Percentiles rank a stretch among this genome's conserved stretches.
Evolutionary conservation across 768 basidiomycete species (phyloP).

Genomic region (Lactarius evosmus): DNA sequence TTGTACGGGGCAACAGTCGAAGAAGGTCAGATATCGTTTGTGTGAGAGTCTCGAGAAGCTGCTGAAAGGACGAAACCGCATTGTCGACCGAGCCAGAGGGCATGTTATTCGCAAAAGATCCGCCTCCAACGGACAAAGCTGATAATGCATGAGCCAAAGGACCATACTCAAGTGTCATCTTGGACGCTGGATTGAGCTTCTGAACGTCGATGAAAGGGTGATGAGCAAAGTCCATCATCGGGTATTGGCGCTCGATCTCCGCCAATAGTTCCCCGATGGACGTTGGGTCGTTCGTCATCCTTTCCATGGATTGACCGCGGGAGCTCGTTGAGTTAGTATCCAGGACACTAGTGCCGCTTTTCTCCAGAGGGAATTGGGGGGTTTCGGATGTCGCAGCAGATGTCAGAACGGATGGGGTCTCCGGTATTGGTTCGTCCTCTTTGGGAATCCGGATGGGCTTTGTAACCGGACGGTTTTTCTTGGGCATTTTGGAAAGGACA

Average conservation of each 20-base stretch:
- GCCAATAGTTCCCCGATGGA: slow-evolving; percentile 64
- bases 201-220: slow-evolving; percentile 74
- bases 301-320: slow-evolving; percentile 59
- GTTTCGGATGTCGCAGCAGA: slow-evolving; percentile 51
- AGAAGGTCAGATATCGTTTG: slow-evolving; percentile 87
- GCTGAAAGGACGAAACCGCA: slow-evolving; percentile 86
- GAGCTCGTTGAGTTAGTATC: slow-evolving; percentile 55
- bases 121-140: slow-evolving; percentile 79
- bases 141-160: slow-evolving; percentile 84
- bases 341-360: slow-evolving; percentile 31
- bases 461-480: slow-evolving; percentile 68
- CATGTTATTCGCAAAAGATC: slow-evolving; percentile 79
- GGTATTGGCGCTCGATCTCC: slow-evolving; percentile 60
- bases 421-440: slow-evolving; percentile 49
- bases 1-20: slow-evolving; percentile 80
- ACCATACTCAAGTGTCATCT: slow-evolving; percentile 79
- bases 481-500: slow-evolving; percentile 77
- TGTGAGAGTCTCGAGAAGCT: slow-evolving; percentile 81
- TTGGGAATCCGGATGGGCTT: slow-evolving; percentile 58
- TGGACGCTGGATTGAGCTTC: slow-evolving; percentile 70
- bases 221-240: slow-evolving; percentile 59
- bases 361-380: slow-evolving; percentile 38
- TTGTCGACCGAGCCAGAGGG: slow-evolving; percentile 88
- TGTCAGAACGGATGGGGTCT: slow-evolving; percentile 43
- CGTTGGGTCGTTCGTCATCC: slow-evolving; percentile 43